These are phyloP conservation scores for Porodaedalea pini DNA, from an alignment of 1,284 basidiomycete genomes.

Conservation along the genomic window DNA sequence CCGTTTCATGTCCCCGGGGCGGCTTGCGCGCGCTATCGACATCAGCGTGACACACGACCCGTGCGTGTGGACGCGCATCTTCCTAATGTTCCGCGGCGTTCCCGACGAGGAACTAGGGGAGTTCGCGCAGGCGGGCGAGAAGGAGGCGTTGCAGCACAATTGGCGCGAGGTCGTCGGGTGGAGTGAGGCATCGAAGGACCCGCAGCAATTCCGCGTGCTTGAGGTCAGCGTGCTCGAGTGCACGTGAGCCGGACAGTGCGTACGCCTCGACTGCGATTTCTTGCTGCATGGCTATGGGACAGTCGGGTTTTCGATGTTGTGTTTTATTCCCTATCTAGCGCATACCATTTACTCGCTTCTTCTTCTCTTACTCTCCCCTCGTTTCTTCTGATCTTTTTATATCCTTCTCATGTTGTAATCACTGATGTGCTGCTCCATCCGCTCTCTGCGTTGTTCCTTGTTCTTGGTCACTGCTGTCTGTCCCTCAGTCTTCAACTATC, in stretches of 20 bases:
- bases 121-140: constrained; percentile 76
- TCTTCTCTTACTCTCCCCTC: not conserved
- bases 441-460: not conserved
- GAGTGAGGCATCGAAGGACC: constrained; percentile 72
- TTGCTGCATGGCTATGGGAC: not conserved
- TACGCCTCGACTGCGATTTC: not conserved
- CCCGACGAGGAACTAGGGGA: constrained; percentile 71
- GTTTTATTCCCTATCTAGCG: constrained; percentile 20
- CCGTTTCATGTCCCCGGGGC: constrained; percentile 72
- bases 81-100: constrained; percentile 77
- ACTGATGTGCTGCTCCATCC: not conserved
- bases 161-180: constrained; percentile 76
- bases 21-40: constrained; percentile 78
- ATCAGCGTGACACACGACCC: constrained; percentile 74
- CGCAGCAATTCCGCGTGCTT: constrained; percentile 65
- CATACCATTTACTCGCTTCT: not conserved
- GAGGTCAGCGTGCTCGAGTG: constrained; percentile 76
- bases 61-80: constrained; percentile 77
- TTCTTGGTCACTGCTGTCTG: not conserved
- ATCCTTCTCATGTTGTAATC: not conserved
- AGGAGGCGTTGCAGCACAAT: constrained; percentile 73
- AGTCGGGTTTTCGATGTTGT: not conserved
- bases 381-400: not conserved
- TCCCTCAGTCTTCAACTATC: not conserved
- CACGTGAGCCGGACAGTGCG: constrained; percentile 32